Evolutionary conservation across 192 early-diverging fungal genomes (phyloP).

Genomic region (Coemansia sp.): DNA sequence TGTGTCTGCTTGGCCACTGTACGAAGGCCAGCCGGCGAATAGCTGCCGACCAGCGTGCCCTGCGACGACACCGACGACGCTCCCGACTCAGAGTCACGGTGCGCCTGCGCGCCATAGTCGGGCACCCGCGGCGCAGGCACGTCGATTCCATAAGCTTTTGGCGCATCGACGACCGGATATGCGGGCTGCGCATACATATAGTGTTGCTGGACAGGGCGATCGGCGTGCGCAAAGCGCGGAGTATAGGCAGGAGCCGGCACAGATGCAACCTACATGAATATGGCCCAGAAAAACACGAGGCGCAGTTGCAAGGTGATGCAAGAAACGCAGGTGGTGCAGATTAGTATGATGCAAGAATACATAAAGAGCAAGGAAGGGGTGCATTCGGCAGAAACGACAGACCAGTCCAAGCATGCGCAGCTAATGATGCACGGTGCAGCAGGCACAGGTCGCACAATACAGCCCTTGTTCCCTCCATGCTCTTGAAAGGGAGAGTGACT

Average conservation of each 20-base stretch:
- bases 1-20: conserved; percentile 8
- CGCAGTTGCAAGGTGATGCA: background rate
- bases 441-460: background rate
- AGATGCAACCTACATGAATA: conserved; percentile 6
- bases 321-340: background rate
- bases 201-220: conserved; percentile 13
- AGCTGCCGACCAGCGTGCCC: conserved; percentile 33
- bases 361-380: background rate
- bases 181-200: conserved; percentile 7
- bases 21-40: conserved; percentile 19
- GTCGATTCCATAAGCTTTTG: conserved; percentile 35
- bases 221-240: conserved; percentile 7
- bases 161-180: conserved; percentile 10
- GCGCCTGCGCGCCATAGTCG: conserved; percentile 14
- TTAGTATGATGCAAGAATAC: background rate
- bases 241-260: conserved; percentile 7
- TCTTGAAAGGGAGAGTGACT: too few relatives aligned
- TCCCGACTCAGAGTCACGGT: conserved; percentile 41
- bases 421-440: background rate
- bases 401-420: background rate
- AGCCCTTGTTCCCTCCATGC: background rate
- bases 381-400: background rate
- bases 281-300: conserved; percentile 6
- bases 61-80: conserved; percentile 51
- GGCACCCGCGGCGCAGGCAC: conserved; percentile 16